Percentiles rank a stretch among this genome's conserved stretches.
These are phyloP conservation scores for Arthroderma sp. DNA, from an alignment of 2,329 filamentous ascomycete species.

Conservation along the genomic window DNA sequence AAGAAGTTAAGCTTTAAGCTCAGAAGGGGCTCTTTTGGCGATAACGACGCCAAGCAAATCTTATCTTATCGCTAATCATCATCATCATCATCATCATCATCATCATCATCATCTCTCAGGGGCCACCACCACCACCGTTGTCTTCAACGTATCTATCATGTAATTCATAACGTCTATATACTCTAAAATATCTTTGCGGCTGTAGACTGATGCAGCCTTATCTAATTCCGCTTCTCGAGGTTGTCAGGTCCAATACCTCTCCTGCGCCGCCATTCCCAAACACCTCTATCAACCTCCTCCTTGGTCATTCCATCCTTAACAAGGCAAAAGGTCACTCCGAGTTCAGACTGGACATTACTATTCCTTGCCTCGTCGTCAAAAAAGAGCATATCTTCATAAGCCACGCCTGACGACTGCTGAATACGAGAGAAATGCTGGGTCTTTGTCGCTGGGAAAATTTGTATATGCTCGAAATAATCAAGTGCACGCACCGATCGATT, in stretches of 20 bases:
- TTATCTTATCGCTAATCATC: too few species aligned
- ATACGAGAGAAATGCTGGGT: conserved; percentile 70
- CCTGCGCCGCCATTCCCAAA: conserved; percentile 67
- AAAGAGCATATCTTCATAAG: conserved; percentile 79
- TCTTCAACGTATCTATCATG: too few species aligned
- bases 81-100: too few species aligned
- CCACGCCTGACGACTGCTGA: conserved; percentile 54
- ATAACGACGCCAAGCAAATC: too few species aligned
- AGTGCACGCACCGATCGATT: conserved; percentile 37
- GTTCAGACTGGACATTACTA: conserved; percentile 55
- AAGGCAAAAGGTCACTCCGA: conserved; percentile 76
- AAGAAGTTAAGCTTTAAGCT: too few species aligned
- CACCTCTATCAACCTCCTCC: conserved; percentile 64
- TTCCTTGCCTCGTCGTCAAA: conserved; percentile 90
- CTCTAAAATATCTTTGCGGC: too few species aligned
- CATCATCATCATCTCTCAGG: too few species aligned
- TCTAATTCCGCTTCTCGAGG: not conserved
- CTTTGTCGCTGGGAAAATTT: conserved; percentile 65
- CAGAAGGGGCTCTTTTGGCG: too few species aligned
- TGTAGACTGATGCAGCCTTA: too few species aligned
- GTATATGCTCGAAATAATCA: conserved; percentile 43
- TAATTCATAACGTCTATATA: too few species aligned
- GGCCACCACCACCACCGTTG: too few species aligned
- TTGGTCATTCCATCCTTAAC: conserved; percentile 67
- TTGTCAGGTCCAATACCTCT: conserved; percentile 37